Evolutionary conservation across 331 rosid species (phyloP), one percentile per base, ranked within the genome.

Genomic region (Acacia concinna): DNA sequence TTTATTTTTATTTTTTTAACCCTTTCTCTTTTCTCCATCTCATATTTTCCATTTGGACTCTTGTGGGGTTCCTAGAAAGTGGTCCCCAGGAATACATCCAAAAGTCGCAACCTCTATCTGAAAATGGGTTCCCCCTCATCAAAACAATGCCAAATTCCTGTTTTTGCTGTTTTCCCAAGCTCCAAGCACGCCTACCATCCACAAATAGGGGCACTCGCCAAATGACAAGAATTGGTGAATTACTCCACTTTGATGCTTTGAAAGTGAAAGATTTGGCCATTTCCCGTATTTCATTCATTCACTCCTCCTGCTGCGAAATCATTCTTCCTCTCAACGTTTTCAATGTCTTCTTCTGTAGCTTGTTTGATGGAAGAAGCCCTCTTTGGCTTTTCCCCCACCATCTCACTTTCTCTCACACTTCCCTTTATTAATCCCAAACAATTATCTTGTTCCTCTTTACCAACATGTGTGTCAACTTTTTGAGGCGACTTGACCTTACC

Each of bases 1-100:
- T 52, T 52, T n/a, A 11, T 27, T 84, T 74, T 13, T 11, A 25
- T 12, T 11, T 84, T 73, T 20, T 2, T 0, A 2, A 37, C 6
- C 40, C 7, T 8, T 67, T 11, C 25, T 1, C 51, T 13, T 47
- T 18, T 47, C 23, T 49, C 18, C 57, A 10, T 11, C 25, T 9
- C 44, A 37, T 37, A 1, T 37, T 64, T 68, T 49, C 54, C 79
- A 18, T 71, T 74, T 78, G 47, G 76, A 81, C 66, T 78, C 66
- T 80, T 73, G 43, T 68, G 6, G 68, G 68, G 31, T 74, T 84
- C 79, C 78, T 13, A 68, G 78, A 84, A 51, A 46, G 94, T 75
- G 88, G 89, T 80, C 90, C 91, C 88, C 27, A 6, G 46, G 80
- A 90, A 81, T 86, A 73, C 84, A 63, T 89, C 93, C 96, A 89